Conservation (phyloP, 2,329 filamentous ascomycete genomes). For the Alternaria dauci region DNA sequence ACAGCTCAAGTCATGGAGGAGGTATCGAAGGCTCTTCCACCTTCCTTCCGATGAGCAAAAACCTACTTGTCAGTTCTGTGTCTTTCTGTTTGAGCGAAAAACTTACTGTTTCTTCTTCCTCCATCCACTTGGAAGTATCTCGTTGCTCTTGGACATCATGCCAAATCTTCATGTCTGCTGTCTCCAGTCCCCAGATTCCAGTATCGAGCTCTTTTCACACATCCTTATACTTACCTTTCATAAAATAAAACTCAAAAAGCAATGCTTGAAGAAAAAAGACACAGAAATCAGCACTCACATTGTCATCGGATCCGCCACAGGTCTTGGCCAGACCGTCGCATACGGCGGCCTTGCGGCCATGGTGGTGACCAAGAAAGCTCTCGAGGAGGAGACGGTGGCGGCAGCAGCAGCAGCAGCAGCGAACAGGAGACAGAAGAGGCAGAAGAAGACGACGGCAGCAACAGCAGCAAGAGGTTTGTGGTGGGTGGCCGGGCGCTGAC, state of each 20-base stretch:
- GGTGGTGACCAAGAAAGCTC: neutral
- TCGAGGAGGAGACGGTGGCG: neutral
- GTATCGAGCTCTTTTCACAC: neutral
- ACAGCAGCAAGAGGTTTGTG: neutral
- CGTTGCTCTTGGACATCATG: neutral
- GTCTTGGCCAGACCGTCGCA: neutral
- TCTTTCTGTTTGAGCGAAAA: no score
- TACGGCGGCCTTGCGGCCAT: neutral
- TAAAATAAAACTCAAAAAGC: neutral
- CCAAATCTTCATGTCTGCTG: neutral
- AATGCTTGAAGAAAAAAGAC: neutral
- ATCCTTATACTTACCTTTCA: neutral
- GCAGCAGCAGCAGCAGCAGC: neutral
- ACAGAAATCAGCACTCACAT: neutral
- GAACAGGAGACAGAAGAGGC: neutral
- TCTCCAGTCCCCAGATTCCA: neutral
- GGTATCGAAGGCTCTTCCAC: neutral
- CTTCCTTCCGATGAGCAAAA: neutral
- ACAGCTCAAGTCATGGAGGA: neutral
- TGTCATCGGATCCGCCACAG: no score
- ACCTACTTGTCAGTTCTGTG: neutral
- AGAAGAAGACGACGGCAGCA: neutral
- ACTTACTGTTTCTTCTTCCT: neutral
- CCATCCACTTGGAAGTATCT: no score
- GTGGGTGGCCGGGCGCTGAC: neutral